phyloP scores from a whole-genome alignment of 345 rosid species.

The Kernera saxatilis region DNA sequence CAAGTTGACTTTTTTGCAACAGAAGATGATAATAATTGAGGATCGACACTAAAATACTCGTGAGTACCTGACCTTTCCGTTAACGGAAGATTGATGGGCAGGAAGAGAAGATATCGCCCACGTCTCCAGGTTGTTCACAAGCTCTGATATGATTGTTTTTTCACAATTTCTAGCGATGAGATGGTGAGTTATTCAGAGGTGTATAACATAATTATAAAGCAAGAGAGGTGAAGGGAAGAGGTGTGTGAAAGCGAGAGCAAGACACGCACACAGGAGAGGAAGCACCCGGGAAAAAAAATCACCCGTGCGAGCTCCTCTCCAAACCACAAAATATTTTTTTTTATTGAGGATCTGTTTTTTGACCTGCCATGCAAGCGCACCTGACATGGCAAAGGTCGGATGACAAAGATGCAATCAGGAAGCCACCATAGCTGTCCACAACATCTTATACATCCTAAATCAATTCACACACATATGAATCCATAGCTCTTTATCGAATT shows the following conservation, averaged over 20 bases:
- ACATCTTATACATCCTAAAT: conserved; percentile 45
- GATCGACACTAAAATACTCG: too few relatives aligned
- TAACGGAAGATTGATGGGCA: too few relatives aligned
- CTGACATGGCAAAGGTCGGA: conserved; percentile 88
- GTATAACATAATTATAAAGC: too few relatives aligned
- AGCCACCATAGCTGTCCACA: conserved; percentile 16
- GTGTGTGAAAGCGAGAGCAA: not conserved
- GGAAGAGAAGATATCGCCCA: not conserved
- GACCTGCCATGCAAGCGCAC: conserved; percentile 99
- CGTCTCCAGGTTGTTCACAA: not conserved
- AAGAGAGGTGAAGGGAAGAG: not conserved
- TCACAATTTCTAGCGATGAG: too few relatives aligned
- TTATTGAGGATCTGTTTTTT: conserved; percentile 37
- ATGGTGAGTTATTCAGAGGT: not conserved
- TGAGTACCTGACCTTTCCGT: too few relatives aligned
- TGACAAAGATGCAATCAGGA: conserved; percentile 50
- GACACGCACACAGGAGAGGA: conserved; percentile 40
- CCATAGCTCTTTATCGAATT: not conserved
- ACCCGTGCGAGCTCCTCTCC: conserved; percentile 87
- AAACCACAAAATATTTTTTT: conserved; percentile 26
- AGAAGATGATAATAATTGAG: too few relatives aligned
- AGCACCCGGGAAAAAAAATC: conserved; percentile 53
- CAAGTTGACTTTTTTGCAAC: too few relatives aligned
- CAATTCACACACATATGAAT: not conserved
- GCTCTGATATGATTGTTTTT: not conserved